Percentiles rank a stretch among this genome's conserved stretches.
Evolutionary conservation across 2,329 filamentous ascomycete genomes (phyloP).

Genomic region (Fusarium sp.): DNA sequence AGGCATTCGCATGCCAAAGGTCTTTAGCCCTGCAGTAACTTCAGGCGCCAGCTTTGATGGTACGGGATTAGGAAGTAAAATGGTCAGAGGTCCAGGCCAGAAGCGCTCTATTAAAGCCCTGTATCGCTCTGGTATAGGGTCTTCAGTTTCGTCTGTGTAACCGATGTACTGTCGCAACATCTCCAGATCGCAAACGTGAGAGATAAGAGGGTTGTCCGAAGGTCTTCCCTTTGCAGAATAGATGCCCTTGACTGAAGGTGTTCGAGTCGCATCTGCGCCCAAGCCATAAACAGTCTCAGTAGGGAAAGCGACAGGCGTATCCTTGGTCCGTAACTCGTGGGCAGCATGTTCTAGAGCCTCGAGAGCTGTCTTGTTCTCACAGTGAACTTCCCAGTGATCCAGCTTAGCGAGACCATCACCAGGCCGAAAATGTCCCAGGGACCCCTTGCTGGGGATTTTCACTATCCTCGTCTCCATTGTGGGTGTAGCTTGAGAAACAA

Average conservation of each 20-base stretch:
- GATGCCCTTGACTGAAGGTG: conserved; percentile 86
- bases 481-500: conserved; percentile 21
- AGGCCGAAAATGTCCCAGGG: conserved; percentile 51
- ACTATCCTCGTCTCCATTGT: conserved; percentile 57
- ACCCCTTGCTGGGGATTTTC: conserved; percentile 47
- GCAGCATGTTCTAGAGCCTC: conserved; percentile 71
- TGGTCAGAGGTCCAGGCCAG: conserved; percentile 95
- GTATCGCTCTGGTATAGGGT: conserved; percentile 78
- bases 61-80: conserved; percentile 82
- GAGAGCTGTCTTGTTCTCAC: conserved; percentile 48
- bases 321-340: conserved; percentile 69
- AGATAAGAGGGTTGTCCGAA: conserved; percentile 93
- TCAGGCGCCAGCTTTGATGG: conserved; percentile 82
- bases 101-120: conserved; percentile 80
- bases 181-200: conserved; percentile 84
- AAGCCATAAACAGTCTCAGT: conserved; percentile 98
- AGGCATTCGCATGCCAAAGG: conserved; percentile 93
- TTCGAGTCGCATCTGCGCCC: conserved; percentile 93
- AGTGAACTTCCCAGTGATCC: conserved; percentile 57
- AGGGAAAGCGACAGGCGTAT: conserved; percentile 90
- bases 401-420: conserved; percentile 48
- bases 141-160: conserved; percentile 41
- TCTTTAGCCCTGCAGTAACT: conserved; percentile 85
- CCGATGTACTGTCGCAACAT: conserved; percentile 76
- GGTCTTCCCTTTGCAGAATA: conserved; percentile 91